A percentile compares a stretch with the other conserved stretches of the same genome.
Conservation (phyloP, 2,329 filamentous ascomycete species). For the Dactylellina parvicollis region DNA sequence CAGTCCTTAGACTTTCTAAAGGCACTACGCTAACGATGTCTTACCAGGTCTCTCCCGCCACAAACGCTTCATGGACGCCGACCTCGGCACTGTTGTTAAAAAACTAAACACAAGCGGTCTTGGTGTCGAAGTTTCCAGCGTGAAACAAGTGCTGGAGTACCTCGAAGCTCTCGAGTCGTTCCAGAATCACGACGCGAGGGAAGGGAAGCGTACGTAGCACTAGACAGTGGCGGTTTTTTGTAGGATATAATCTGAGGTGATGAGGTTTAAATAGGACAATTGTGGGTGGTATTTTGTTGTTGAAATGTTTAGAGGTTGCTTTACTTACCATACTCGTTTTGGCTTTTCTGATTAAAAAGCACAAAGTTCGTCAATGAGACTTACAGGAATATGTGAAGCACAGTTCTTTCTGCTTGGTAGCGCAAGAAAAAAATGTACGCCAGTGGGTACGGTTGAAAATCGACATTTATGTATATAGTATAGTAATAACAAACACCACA, state of each 20-base stretch:
- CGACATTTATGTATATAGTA: too few species aligned
- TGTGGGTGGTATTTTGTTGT: too few species aligned
- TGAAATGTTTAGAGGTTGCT: too few species aligned
- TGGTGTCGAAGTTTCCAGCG: constrained; percentile 56
- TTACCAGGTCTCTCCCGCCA: constrained; percentile 55
- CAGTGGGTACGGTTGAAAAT: too few species aligned
- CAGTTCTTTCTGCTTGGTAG: too few species aligned
- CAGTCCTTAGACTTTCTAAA: not conserved
- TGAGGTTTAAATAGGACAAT: too few species aligned
- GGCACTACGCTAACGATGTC: not conserved
- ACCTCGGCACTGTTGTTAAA: constrained; percentile 57
- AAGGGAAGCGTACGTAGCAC: constrained; percentile 14
- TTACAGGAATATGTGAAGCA: too few species aligned
- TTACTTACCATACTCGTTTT: too few species aligned
- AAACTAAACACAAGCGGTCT: constrained; percentile 57
- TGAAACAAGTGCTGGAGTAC: constrained; percentile 58
- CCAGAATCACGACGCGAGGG: constrained; percentile 46
- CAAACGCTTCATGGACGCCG: constrained; percentile 57
- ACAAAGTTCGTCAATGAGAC: too few species aligned
- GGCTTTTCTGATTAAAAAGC: too few species aligned
- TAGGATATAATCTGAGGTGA: not conserved
- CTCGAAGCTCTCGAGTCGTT: constrained; percentile 55
- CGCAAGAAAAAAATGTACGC: too few species aligned
- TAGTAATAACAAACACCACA: too few species aligned
- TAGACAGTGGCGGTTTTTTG: not conserved